Evolutionary conservation across 2,329 filamentous ascomycete genomes (phyloP).

Genomic region (Diplodia intermedia): DNA sequence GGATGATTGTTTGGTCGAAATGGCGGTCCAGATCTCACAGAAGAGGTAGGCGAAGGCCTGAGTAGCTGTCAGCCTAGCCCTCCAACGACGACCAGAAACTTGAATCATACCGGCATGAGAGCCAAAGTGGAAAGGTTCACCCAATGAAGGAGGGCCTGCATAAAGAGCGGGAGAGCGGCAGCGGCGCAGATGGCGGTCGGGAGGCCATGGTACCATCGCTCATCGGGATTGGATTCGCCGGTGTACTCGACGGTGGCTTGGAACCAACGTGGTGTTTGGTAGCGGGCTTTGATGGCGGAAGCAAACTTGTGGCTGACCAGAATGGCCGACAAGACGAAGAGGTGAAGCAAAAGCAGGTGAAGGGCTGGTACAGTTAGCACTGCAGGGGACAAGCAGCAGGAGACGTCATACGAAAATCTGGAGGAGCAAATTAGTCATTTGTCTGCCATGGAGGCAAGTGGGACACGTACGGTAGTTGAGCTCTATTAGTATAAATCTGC

Average conservation of each 20-base stretch:
- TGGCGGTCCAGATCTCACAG: constrained; percentile 35
- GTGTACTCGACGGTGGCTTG: constrained; percentile 9
- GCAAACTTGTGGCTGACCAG: constrained; percentile 14
- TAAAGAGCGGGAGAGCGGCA: constrained; percentile 38
- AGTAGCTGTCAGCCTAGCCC: constrained; percentile 35
- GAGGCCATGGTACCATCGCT: constrained; percentile 7
- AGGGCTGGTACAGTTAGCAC: constrained; percentile 33
- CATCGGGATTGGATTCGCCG: constrained; percentile 6
- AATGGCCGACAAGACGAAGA: constrained; percentile 33
- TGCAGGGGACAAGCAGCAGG: not conserved
- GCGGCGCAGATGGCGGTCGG: constrained; percentile 34
- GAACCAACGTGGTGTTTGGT: constrained; percentile 11
- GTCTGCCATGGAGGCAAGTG: too few species aligned
- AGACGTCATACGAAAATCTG: constrained; percentile 22
- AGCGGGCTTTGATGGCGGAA: constrained; percentile 4
- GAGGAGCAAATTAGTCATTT: not conserved
- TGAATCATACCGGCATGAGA: constrained; percentile 42
- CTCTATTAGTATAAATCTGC: constrained; percentile 23
- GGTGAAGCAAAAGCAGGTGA: constrained; percentile 36
- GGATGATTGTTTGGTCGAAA: constrained; percentile 38
- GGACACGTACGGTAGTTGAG: constrained; percentile 27
- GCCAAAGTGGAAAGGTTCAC: constrained; percentile 42
- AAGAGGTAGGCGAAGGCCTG: constrained; percentile 34
- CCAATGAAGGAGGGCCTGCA: constrained; percentile 44
- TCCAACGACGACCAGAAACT: not conserved